Evolutionary conservation across 192 early-diverging fungal species (phyloP).

Genomic region (Coemansia asiatica): DNA sequence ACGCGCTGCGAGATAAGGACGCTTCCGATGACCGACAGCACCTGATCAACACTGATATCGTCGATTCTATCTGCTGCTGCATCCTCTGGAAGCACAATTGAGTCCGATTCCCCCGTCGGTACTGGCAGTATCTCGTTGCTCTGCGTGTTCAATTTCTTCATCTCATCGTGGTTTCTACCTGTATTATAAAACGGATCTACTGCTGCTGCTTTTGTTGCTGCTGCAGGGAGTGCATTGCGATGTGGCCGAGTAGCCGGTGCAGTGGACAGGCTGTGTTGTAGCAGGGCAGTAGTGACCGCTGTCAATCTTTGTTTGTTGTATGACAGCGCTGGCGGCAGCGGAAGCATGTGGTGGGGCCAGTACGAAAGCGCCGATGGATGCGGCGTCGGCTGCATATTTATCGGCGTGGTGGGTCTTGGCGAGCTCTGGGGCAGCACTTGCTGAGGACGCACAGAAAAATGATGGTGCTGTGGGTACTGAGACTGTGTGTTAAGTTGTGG

Average conservation of each 20-base stretch:
- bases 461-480: neutral
- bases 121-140: neutral
- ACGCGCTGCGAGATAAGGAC: constrained; percentile 30
- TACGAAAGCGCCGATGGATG: neutral
- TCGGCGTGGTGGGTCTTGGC: neutral
- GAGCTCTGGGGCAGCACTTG: neutral
- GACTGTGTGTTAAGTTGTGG: neutral
- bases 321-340: constrained; percentile 10
- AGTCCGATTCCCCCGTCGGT: neutral
- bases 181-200: neutral
- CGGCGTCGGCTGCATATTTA: neutral
- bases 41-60: constrained; percentile 21
- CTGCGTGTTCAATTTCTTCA: constrained; percentile 5
- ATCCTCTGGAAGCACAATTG: neutral
- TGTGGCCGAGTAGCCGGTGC: neutral
- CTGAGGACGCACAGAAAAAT: neutral
- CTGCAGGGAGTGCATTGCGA: neutral
- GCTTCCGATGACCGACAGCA: constrained; percentile 31
- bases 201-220: neutral
- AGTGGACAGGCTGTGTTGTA: neutral
- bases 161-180: neutral
- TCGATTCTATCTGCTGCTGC: constrained; percentile 15
- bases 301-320: constrained; percentile 7
- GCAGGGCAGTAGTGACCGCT: neutral
- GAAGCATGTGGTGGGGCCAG: neutral